Percentiles rank a stretch among this genome's conserved stretches.
phyloP scores from a whole-genome alignment of 164 flowering plant species.

The Kalanchoe fedtschenkoi region DNA sequence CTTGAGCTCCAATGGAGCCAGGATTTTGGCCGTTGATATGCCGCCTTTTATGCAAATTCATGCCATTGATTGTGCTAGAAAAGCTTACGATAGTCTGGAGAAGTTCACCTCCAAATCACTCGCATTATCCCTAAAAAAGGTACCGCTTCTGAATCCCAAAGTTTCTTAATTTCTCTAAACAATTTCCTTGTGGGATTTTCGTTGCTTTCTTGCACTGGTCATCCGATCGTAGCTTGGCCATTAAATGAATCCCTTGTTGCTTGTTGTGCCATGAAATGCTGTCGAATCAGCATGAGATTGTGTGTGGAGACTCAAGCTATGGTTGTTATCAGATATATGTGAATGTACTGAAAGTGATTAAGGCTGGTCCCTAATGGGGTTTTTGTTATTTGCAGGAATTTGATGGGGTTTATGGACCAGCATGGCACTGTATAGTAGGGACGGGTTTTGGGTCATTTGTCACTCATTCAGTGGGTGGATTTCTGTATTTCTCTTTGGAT shows the following conservation, averaged over 20 bases:
- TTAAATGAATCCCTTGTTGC: neutral
- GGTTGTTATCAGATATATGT: neutral
- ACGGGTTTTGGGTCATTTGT: conserved; percentile 45
- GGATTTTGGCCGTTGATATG: conserved; percentile 73
- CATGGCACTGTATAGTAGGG: conserved; percentile 53
- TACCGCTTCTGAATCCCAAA: conserved; percentile 10
- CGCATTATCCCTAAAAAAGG: conserved; percentile 83
- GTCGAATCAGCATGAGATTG: neutral
- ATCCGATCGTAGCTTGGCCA: neutral
- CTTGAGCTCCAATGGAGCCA: conserved; percentile 45
- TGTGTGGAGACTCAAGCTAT: neutral
- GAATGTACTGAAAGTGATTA: neutral
- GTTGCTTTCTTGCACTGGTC: neutral
- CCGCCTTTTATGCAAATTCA: conserved; percentile 92
- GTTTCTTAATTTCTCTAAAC: neutral
- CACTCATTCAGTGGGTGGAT: conserved; percentile 41
- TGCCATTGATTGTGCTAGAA: conserved; percentile 74
- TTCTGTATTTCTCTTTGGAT: conserved; percentile 37
- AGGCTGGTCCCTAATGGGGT: neutral
- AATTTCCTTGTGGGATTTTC: neutral
- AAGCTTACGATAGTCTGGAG: conserved; percentile 54
- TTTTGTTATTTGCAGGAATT: conserved; percentile 27
- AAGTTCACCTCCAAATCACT: conserved; percentile 69
- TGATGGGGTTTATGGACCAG: conserved; percentile 36
- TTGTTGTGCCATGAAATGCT: neutral